Conservation (phyloP, 495 filamentous ascomycete species). For the Pyrenula aspistea region DNA sequence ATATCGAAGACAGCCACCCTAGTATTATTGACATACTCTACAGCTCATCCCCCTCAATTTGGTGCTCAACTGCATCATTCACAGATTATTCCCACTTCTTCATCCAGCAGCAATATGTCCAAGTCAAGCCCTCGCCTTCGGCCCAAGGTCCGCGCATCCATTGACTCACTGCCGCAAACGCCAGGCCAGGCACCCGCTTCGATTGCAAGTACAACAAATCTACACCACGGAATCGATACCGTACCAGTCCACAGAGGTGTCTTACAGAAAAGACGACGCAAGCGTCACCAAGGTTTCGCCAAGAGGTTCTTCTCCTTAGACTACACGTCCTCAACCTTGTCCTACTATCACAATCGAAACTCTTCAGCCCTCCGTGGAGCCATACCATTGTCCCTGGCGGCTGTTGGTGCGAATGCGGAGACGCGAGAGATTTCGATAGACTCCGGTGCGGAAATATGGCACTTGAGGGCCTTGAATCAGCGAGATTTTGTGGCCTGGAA, state of each 20-base stretch:
- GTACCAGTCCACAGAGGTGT: conserved; percentile 55
- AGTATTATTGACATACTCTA: conserved; percentile 86
- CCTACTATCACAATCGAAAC: conserved; percentile 89
- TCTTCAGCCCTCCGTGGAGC: conserved; percentile 83
- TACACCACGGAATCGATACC: conserved; percentile 15
- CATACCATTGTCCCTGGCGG: conserved; percentile 82
- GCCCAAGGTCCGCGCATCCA: conserved; percentile 18
- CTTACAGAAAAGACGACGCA: conserved; percentile 78
- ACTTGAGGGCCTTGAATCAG: conserved; percentile 70
- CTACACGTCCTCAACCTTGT: conserved; percentile 79
- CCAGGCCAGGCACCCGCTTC: conserved; percentile 30
- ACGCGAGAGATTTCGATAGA: conserved; percentile 90
- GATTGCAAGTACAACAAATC: conserved; percentile 1
- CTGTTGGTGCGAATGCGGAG: conserved; percentile 75
- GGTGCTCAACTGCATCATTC: conserved; percentile 51
- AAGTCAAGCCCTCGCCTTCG: not conserved
- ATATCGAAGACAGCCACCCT: conserved; percentile 89
- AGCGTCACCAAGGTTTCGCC: conserved; percentile 87
- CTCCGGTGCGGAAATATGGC: conserved; percentile 94
- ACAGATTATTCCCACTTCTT: conserved; percentile 12
- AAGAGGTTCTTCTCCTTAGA: conserved; percentile 90
- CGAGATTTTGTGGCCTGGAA: conserved; percentile 84
- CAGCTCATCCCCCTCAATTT: conserved; percentile 67
- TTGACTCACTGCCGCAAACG: conserved; percentile 20
- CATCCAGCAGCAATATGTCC: not conserved